Evolutionary conservation across 306 rosid species (phyloP).

Genomic region (Begonia peltatifolia): DNA sequence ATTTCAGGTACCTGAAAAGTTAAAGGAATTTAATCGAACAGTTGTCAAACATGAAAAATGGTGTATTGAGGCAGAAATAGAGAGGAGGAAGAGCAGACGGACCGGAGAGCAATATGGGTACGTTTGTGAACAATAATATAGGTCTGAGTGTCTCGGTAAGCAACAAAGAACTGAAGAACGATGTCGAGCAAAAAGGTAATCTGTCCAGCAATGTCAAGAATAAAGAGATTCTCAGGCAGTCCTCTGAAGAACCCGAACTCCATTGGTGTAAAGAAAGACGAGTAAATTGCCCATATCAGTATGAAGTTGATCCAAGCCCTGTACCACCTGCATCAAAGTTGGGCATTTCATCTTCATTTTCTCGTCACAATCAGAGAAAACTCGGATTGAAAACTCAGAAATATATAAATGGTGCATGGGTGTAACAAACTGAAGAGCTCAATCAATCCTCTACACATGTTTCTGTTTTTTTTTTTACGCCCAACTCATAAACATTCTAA

Average conservation of each 20-base stretch:
- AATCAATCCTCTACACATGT: no score
- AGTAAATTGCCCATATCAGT: constrained; percentile 86
- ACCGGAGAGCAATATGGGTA: constrained; percentile 66
- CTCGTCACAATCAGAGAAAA: no score
- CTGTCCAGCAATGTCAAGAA: constrained; percentile 73
- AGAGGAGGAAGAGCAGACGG: no score
- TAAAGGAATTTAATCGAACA: neutral
- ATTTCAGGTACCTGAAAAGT: constrained; percentile 54
- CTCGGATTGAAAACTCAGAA: no score
- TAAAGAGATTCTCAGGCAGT: constrained; percentile 43
- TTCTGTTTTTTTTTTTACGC: no score
- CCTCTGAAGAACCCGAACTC: constrained; percentile 94
- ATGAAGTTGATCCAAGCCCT: constrained; percentile 67
- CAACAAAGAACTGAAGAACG: constrained; percentile 55
- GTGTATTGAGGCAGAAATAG: neutral
- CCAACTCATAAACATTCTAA: no score
- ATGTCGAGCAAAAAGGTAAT: constrained; percentile 73
- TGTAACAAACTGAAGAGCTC: no score
- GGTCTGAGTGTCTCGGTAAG: constrained; percentile 65
- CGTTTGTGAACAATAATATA: constrained; percentile 63
- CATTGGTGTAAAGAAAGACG: constrained; percentile 95
- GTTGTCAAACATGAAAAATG: neutral
- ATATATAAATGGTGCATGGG: no score
- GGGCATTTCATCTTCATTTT: no score
- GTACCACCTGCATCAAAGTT: constrained; percentile 53